Evolutionary conservation across 2,329 filamentous ascomycete species (phyloP).

Genomic region (Tympanopsis confertula): DNA sequence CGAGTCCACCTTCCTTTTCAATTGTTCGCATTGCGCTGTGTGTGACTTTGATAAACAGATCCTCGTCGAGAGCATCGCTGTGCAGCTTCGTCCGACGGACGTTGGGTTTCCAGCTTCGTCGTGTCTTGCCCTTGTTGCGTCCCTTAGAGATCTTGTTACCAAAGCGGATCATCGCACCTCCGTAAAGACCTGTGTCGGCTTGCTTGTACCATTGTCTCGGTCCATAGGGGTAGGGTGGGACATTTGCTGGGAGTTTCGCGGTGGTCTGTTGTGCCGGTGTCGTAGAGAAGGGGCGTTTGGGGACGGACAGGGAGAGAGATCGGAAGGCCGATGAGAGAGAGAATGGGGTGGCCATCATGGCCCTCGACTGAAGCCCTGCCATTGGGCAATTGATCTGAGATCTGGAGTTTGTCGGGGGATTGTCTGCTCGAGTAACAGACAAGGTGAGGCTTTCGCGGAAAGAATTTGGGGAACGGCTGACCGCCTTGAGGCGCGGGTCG

Average conservation of each 20-base stretch:
- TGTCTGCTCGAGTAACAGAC: too few relatives aligned
- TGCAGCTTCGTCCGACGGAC: conserved; percentile 30
- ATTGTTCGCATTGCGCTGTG: conserved; percentile 27
- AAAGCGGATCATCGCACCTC: conserved; percentile 28
- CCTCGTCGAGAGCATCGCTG: conserved; percentile 26
- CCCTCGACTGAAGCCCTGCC: conserved; percentile 16
- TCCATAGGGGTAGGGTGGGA: conserved; percentile 32
- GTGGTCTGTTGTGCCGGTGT: conserved; percentile 15
- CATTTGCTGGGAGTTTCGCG: conserved; percentile 18
- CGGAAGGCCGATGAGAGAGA: conserved; percentile 23
- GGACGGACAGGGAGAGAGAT: conserved; percentile 18
- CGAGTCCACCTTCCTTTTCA: not conserved
- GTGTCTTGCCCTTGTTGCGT: conserved; percentile 31
- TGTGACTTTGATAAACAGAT: conserved; percentile 30
- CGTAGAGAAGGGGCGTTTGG: conserved; percentile 23
- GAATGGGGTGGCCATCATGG: conserved; percentile 16
- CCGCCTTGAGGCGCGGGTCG: too few relatives aligned
- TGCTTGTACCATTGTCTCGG: conserved; percentile 28
- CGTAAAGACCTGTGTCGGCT: conserved; percentile 32
- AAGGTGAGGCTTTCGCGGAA: too few relatives aligned
- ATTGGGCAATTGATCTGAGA: conserved; percentile 8
- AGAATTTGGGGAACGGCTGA: too few relatives aligned
- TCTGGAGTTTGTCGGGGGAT: conserved; percentile 8
- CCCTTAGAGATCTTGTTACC: conserved; percentile 36
- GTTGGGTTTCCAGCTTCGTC: conserved; percentile 34